Evolutionary conservation across 2,329 filamentous ascomycete species (phyloP).

Genomic region (Colletotrichum phormii): DNA sequence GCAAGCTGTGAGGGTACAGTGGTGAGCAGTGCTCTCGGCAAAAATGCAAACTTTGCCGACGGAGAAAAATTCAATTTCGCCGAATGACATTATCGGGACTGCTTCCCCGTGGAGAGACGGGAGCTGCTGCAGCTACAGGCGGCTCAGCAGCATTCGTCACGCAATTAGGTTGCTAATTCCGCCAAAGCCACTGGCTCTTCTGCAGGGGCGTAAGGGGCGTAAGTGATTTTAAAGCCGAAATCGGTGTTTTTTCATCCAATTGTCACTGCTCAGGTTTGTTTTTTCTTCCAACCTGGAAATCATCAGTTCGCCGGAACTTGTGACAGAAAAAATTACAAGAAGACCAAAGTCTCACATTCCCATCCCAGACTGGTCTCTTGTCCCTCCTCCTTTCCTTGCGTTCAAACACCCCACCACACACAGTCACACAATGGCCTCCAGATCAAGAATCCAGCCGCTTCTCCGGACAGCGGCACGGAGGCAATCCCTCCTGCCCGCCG

Average conservation of each 20-base stretch:
- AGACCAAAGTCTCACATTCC: neutral
- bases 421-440: conserved; percentile 36
- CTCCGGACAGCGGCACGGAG: conserved; percentile 37
- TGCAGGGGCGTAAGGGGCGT: neutral
- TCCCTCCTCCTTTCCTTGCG: conserved; percentile 2
- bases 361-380: neutral
- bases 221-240: conserved; percentile 31
- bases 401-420: neutral
- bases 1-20: conserved; percentile 1
- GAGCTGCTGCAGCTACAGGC: conserved; percentile 4
- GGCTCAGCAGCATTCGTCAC: conserved; percentile 10
- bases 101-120: neutral
- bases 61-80: conserved; percentile 15
- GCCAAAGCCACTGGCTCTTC: conserved; percentile 2
- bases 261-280: conserved; percentile 8
- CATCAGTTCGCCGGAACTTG: neutral
- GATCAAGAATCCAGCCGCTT: conserved; percentile 37
- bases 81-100: conserved; percentile 7
- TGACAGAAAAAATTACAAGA: neutral
- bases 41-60: conserved; percentile 22
- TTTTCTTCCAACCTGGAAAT: conserved; percentile 7
- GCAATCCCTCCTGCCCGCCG: conserved; percentile 31
- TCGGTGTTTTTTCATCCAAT: conserved; percentile 16
- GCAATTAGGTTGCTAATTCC: conserved; percentile 11
- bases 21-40: neutral